These are phyloP conservation scores for Podaxis sp. DNA, from an alignment of 768 basidiomycete genomes.

Conservation along the genomic window DNA sequence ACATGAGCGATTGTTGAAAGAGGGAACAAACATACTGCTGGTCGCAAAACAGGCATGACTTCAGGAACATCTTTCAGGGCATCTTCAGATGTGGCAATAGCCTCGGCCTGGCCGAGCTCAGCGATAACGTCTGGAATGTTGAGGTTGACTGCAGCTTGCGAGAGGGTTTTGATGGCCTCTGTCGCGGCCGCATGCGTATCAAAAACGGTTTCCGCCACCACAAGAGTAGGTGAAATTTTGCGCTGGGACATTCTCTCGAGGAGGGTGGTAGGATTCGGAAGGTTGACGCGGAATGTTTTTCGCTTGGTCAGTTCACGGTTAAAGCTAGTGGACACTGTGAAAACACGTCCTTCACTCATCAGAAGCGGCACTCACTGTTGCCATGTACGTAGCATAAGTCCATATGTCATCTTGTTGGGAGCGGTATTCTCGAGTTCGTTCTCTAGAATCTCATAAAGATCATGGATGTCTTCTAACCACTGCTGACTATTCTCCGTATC, in stretches of 20 bases:
- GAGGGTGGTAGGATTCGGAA: conserved; percentile 30
- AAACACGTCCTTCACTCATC: neutral
- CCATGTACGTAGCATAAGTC: conserved; percentile 63
- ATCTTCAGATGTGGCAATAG: conserved; percentile 40
- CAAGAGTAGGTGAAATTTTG: conserved; percentile 45
- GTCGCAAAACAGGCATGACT: conserved; percentile 55
- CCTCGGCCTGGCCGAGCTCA: conserved; percentile 38
- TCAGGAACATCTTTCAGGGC: conserved; percentile 56
- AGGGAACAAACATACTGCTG: conserved; percentile 29
- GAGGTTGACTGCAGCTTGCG: conserved; percentile 45
- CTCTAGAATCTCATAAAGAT: conserved; percentile 61
- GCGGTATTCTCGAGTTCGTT: conserved; percentile 40
- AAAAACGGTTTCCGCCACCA: conserved; percentile 61
- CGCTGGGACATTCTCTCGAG: conserved; percentile 48
- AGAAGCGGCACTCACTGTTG: conserved; percentile 41
- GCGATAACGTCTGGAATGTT: conserved; percentile 15
- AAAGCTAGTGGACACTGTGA: conserved; percentile 29
- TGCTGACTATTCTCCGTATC: conserved; percentile 41
- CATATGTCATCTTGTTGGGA: conserved; percentile 64
- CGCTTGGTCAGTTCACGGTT: conserved; percentile 32
- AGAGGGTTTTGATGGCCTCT: conserved; percentile 53
- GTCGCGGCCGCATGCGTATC: conserved; percentile 54
- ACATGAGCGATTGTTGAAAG: conserved; percentile 17
- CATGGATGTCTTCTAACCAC: conserved; percentile 67
- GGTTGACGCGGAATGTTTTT: conserved; percentile 18